These are phyloP conservation scores for Furcasterigmium furcatum DNA, from an alignment of 2,329 filamentous ascomycete species.

Conservation along the genomic window DNA sequence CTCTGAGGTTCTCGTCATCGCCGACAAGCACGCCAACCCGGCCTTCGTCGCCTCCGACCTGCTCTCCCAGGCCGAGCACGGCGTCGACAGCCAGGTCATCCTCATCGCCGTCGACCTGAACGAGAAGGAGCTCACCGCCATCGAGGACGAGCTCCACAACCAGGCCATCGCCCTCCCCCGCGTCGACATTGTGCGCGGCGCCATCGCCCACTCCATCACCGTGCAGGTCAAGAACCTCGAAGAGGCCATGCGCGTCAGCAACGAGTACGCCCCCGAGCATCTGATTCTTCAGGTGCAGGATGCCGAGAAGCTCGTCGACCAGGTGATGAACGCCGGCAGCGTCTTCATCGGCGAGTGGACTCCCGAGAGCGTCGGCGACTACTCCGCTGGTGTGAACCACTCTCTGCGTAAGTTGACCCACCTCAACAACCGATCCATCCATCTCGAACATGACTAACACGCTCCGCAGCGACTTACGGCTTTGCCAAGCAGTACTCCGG, in stretches of 20 bases:
- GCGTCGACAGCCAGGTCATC: constrained; percentile 92
- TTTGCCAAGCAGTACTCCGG: constrained; percentile 99
- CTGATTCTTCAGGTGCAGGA: constrained; percentile 86
- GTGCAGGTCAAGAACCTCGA: constrained; percentile 69
- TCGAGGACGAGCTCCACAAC: constrained; percentile 85
- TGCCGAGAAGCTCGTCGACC: constrained; percentile 68
- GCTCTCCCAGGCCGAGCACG: constrained; percentile 93
- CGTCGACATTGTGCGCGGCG: constrained; percentile 86
- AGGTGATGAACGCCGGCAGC: constrained; percentile 90
- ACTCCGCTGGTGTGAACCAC: constrained; percentile 97
- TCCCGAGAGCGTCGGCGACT: constrained; percentile 95
- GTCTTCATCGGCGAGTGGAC: constrained; percentile 97
- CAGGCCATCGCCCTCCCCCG: constrained; percentile 86
- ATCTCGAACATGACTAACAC: constrained; percentile 4
- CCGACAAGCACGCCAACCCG: constrained; percentile 83
- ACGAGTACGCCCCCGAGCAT: constrained; percentile 94
- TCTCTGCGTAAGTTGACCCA: constrained; percentile 73
- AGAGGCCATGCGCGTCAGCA: constrained; percentile 79
- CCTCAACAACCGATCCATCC: background rate
- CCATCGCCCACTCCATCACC: constrained; percentile 89
- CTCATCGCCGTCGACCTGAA: constrained; percentile 79
- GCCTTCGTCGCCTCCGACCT: constrained; percentile 95
- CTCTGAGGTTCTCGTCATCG: constrained; percentile 93
- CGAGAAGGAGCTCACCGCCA: constrained; percentile 70
- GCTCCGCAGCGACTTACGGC: constrained; percentile 77